These are phyloP conservation scores for Emericellopsis cladophorae DNA, from an alignment of 2,329 filamentous ascomycete species.

Conservation along the genomic window DNA sequence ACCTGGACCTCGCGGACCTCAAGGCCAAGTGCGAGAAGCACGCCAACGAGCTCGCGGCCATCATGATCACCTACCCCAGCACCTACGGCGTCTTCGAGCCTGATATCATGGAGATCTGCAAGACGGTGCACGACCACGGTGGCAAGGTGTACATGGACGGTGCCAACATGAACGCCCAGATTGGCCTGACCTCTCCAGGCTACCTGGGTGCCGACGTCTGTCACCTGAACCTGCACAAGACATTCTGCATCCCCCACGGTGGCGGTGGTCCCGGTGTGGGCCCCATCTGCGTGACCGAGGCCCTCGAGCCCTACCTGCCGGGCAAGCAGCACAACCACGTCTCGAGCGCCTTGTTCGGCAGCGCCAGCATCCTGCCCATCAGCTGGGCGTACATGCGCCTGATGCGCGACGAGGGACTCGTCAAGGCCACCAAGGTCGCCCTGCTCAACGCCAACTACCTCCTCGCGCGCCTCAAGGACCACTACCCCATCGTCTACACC, in stretches of 20 bases:
- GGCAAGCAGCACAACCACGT: slow-evolving; percentile 19
- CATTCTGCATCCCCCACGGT: slow-evolving; percentile 95
- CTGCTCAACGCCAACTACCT: slow-evolving; percentile 98
- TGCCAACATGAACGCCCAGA: slow-evolving; percentile 97
- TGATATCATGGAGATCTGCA: slow-evolving; percentile 70
- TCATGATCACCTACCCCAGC: slow-evolving; percentile 95
- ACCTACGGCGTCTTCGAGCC: slow-evolving; percentile 95
- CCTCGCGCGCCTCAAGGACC: slow-evolving; percentile 68
- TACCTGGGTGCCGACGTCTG: slow-evolving; percentile 95
- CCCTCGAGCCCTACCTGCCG: slow-evolving; percentile 67
- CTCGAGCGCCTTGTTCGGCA: slow-evolving; percentile 74
- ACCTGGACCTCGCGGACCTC: slow-evolving; percentile 77
- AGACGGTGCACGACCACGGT: slow-evolving; percentile 74
- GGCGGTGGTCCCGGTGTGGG: slow-evolving; percentile 89
- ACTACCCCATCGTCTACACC: slow-evolving; percentile 90
- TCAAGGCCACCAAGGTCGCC: slow-evolving; percentile 80
- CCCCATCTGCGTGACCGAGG: slow-evolving; percentile 80
- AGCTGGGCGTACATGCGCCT: slow-evolving; percentile 91
- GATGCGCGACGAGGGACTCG: slow-evolving; percentile 74
- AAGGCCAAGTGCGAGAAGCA: slow-evolving; percentile 83
- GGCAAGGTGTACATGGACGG: slow-evolving; percentile 98
- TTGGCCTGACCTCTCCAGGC: slow-evolving; percentile 85
- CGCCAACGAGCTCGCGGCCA: slow-evolving; percentile 71
- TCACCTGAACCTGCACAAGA: slow-evolving; percentile 96
- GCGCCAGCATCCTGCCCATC: slow-evolving; percentile 85